Base-by-base conservation (phyloP, 2,329 filamentous ascomycete genomes). In the Dactylellina parvicollis region DNA sequence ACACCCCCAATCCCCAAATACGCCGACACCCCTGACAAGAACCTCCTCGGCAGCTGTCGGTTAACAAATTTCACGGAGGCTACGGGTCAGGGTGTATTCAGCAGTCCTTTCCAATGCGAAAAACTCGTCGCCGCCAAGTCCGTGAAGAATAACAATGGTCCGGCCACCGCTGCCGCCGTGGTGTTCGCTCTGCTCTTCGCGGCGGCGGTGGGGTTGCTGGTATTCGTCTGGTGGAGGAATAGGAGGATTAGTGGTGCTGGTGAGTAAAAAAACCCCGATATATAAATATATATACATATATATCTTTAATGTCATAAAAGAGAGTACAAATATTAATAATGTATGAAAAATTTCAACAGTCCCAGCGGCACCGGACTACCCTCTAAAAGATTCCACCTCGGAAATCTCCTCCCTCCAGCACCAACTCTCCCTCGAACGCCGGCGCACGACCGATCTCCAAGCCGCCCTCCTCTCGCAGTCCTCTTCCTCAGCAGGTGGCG, bases 351-450 rank as follows among this genome's bases (percentile, higher is more conserved):
- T 32, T 52, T 32, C 10, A 28, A 5, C 18, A 8, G 47, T 30
- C 1, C 40, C 12, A 56, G 49, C 18, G 0, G 44, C 30, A 32
- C 28, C 60, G 34, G 30, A 47, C 3, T 47, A 40, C 38, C 34
- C 42, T 1, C 57, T 62, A 14, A 66, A 66, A 42, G 50, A 57
- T 42, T 40, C 20, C 16, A 36, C 46, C n/a, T 26, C 24, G 16
- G 60, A 66, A 66, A 12, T 57, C 4, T 66, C 61, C 20, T 18
- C 32, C 3, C 34, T 69, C 30, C 47, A 36, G 18, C 55, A 59
- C 26, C 64, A 69, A 54, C 64, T 69, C 16, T 24, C 46, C 44
- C 36, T 54, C 24, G 64, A 69, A 60, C 64, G 64, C 32, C 54
- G 55, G 4, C 64, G 64, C n/a, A 32, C 40, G 1, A 38, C 9